phyloP scores from a whole-genome alignment of 805 yeast genomes.

The Metschnikowia orientalis region DNA sequence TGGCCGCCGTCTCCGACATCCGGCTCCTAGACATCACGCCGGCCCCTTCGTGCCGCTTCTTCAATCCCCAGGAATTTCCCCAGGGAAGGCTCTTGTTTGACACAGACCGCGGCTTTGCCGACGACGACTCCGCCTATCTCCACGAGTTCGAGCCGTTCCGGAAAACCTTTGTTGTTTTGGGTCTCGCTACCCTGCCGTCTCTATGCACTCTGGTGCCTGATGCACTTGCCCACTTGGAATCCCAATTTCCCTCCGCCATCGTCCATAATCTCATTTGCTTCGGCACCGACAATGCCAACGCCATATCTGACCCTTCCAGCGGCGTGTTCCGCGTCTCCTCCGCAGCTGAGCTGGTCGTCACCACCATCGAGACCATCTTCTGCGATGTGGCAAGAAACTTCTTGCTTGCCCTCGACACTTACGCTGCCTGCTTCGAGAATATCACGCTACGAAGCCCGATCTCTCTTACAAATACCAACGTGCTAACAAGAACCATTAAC shows the following conservation, averaged over 20 bases:
- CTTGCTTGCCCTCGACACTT: conserved; percentile 57
- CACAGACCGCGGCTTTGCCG: conserved; percentile 43
- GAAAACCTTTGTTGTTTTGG: conserved; percentile 62
- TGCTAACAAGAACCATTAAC: conserved; percentile 36
- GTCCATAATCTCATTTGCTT: conserved; percentile 54
- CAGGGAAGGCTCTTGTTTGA: conserved; percentile 67
- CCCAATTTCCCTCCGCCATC: conserved; percentile 47
- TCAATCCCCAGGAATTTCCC: conserved; percentile 85
- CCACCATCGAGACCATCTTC: conserved; percentile 54
- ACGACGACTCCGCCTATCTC: conserved; percentile 58
- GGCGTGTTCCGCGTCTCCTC: conserved; percentile 23
- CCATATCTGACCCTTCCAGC: background rate
- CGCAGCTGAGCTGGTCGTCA: conserved; percentile 23
- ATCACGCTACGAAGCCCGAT: conserved; percentile 84
- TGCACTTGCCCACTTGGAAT: conserved; percentile 30
- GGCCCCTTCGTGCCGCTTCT: conserved; percentile 41
- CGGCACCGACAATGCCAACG: conserved; percentile 33
- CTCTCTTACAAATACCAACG: conserved; percentile 49
- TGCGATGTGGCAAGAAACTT: conserved; percentile 70
- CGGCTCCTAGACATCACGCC: conserved; percentile 75
- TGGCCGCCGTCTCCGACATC: conserved; percentile 55
- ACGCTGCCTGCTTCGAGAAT: conserved; percentile 70
- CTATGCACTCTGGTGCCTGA: conserved; percentile 3
- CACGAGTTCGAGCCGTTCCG: conserved; percentile 90
- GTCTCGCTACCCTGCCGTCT: conserved; percentile 32